Evolutionary conservation across 352 stramenopile species (phyloP), one percentile per base, ranked within the genome.

Genomic region (Pythium phragmiticola): DNA sequence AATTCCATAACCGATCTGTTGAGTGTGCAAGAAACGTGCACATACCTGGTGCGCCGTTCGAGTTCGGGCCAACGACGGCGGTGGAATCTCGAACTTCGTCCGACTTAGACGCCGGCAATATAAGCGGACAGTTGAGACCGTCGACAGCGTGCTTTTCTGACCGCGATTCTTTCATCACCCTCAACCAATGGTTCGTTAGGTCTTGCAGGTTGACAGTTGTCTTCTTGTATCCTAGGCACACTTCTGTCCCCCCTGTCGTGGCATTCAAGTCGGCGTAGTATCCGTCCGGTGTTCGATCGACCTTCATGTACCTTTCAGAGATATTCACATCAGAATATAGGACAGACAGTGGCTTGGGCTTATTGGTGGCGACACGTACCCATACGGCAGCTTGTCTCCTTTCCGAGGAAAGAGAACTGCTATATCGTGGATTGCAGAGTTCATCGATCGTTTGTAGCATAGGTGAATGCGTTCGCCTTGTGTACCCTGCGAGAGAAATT

Each of bases 201-300:
- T 64, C 61, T 53, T 41, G 51, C 23, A 70, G 47, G n/a, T 23
- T 48, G 21, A 26, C 9, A 0, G 41, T 54, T 16, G 43, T 54
- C 52, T 92, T 93, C 63, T 89, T 91, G 76, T 95, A 95, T 55
- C 78, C 83, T 4, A 95, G 56, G 39, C 73, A 87, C 6, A 95
- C 75, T 67, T 95, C 87, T 28, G 82, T 89, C 16, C 83, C 83
- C 2, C 81, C 78, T 43, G 85, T 88, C 43, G 74, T 90, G 30
- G 79, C 74, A 57, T 92, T 92, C 14, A 93, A 61, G 55, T 95
- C 85, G 17, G 84, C 84, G 30, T 75, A 43, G 49, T 92, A 80
- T 0, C 82, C 85, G 50, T 90, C 68, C 0, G 82, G 80, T 11
- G 82, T 80, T 59, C 80, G 84, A 57, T 95, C 85, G 5, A 95